These are phyloP conservation scores for Schoenoplectus tabernaemontani DNA, from an alignment of 202 grass and related monocot genomes.

Conservation along the genomic window DNA sequence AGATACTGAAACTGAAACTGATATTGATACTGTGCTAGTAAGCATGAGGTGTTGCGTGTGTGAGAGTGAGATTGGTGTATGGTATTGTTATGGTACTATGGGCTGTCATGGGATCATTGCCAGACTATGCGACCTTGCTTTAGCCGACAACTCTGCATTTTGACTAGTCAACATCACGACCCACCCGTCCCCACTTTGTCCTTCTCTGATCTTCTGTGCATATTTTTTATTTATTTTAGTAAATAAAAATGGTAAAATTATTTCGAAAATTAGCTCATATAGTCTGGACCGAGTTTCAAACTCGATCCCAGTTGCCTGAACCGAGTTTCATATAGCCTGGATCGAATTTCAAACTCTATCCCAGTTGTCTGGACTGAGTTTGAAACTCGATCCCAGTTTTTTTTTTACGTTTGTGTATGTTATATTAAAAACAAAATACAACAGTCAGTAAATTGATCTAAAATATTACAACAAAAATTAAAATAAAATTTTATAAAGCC, in stretches of 20 bases:
- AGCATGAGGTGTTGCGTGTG: background rate
- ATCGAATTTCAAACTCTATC: no score
- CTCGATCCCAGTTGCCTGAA: no score
- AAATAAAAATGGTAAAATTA: background rate
- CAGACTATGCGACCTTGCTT: conserved; percentile 4
- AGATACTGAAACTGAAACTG: no score
- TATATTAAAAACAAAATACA: no score
- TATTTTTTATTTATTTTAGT: background rate
- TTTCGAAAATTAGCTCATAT: background rate
- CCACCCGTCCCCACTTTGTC: background rate
- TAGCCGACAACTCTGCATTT: conserved; percentile 14
- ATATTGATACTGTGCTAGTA: background rate
- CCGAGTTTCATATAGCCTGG: no score
- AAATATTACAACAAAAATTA: no score
- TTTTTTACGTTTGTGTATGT: no score
- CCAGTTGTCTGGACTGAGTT: no score
- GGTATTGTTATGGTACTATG: background rate
- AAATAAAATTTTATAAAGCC: no score
- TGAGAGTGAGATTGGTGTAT: background rate
- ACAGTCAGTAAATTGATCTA: no score
- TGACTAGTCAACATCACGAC: conserved; percentile 16
- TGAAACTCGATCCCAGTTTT: no score
- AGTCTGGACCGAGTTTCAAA: no score
- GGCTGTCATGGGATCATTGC: background rate
- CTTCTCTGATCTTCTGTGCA: background rate